These are phyloP conservation scores for Calvatia gigantea DNA, from an alignment of 768 basidiomycete genomes.

Conservation along the genomic window DNA sequence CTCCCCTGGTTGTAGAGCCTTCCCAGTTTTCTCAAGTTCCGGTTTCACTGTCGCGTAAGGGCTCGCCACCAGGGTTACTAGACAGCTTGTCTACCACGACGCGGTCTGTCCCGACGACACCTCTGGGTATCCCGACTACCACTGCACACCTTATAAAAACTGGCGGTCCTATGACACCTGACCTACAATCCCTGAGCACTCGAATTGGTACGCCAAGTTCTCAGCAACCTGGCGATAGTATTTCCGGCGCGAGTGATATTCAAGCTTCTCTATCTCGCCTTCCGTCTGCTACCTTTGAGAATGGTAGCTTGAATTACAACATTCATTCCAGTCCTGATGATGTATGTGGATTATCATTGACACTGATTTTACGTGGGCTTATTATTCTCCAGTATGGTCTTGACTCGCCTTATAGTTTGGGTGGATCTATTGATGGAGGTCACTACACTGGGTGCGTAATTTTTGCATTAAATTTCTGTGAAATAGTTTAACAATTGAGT, in stretches of 20 bases:
- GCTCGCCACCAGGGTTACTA: constrained; percentile 65
- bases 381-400: constrained; percentile 45
- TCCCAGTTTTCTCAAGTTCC: constrained; percentile 60
- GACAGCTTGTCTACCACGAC: constrained; percentile 60
- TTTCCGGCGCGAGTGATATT: constrained; percentile 51
- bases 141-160: constrained; percentile 55
- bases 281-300: constrained; percentile 56
- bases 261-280: constrained; percentile 73
- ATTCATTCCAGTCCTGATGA: constrained; percentile 53
- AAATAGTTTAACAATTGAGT: constrained; percentile 30
- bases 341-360: constrained; percentile 32
- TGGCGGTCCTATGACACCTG: constrained; percentile 63
- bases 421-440: constrained; percentile 45
- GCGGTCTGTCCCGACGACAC: constrained; percentile 83
- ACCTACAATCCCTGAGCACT: constrained; percentile 57
- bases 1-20: constrained; percentile 44
- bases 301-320: constrained; percentile 50
- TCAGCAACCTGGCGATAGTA: constrained; percentile 47
- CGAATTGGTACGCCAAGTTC: constrained; percentile 51
- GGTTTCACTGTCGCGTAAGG: constrained; percentile 60
- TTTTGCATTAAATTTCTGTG: constrained; percentile 33
- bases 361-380: constrained; percentile 19
- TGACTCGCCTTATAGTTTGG: constrained; percentile 52
- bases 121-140: constrained; percentile 54
- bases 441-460: constrained; percentile 59